Evolutionary conservation across 2,329 filamentous ascomycete species (phyloP), one percentile per base, ranked within the genome.

Genomic region (Huntiella moniliformis): DNA sequence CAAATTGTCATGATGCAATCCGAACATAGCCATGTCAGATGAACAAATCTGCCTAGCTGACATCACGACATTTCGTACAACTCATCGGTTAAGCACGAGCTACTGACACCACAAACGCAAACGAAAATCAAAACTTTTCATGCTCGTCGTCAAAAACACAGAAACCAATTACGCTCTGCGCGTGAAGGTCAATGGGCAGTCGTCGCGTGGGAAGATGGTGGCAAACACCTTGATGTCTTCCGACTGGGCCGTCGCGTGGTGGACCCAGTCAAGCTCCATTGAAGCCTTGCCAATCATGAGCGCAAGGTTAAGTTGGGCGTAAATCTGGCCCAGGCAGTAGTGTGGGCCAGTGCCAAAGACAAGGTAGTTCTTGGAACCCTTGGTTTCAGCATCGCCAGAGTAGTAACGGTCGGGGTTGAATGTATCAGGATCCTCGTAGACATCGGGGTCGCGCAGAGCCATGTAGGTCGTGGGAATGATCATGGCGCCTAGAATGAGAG

Each of bases 191-290:
- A 91, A 71, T 47, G 81, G 78, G 64, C 83, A 91, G 59, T 91
- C 80, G 59, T 92, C 84, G 81, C 82, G 81, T 47, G 91, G 91
- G 72, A 98, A 98, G 55, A 98, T 93, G 22, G 86, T 95, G 36
- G 91, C 91, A 65, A 96, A 98, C 54, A 96, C 88, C 68, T 93
- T 88, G 63, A 98, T 96, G 63, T 93, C 79, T 66, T 98, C 91
- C 0, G 84, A 93, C 49, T 69, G 58, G 0, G 82, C 76, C 8
- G 91, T 96, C 13, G 85, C 65, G 59, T 85, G 77, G 62, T 98
- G 91, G 60, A 78, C 73, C 88, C 88, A 96, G 62, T 96, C 77
- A 54, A 96, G 69, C 58, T 78, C 69, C 61, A 94, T 70, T 53
- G 83, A 82, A 6, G 86, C 87, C 71, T 91, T 94, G 58, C 86